Evolutionary conservation across 2,329 filamentous ascomycete species (phyloP).

Genomic region (Alternaria sp.): DNA sequence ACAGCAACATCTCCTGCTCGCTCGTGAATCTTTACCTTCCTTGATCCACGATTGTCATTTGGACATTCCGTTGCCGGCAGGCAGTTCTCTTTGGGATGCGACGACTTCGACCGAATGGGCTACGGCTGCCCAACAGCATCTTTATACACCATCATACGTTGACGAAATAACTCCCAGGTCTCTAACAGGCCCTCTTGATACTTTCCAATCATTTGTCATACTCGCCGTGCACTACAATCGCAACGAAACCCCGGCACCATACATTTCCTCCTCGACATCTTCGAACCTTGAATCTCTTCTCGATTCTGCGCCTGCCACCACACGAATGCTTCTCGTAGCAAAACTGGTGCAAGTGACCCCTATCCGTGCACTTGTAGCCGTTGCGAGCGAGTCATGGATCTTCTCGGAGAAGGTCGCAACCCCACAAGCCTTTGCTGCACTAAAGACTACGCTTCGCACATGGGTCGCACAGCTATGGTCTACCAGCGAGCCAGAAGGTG

Average conservation of each 20-base stretch:
- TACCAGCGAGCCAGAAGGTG: conserved; percentile 13
- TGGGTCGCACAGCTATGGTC: conserved; percentile 51
- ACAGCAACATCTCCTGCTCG: conserved; percentile 48
- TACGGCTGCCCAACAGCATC: conserved; percentile 28
- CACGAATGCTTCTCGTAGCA: conserved; percentile 45
- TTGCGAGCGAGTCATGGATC: conserved; percentile 57
- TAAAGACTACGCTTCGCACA: conserved; percentile 44
- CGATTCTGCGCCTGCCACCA: conserved; percentile 31
- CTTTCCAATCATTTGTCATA: conserved; percentile 51
- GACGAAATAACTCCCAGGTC: conserved; percentile 31
- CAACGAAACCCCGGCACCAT: conserved; percentile 28
- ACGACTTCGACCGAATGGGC: conserved; percentile 33
- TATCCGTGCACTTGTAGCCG: conserved; percentile 54
- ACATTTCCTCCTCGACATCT: conserved; percentile 19
- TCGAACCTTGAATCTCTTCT: conserved; percentile 38
- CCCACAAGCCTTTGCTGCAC: conserved; percentile 40
- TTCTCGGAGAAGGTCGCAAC: conserved; percentile 54
- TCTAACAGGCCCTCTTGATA: conserved; percentile 27
- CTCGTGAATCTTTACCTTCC: conserved; percentile 31
- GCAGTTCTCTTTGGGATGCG: conserved; percentile 52
- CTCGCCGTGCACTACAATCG: conserved; percentile 46
- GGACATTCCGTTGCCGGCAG: conserved; percentile 51
- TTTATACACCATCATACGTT: conserved; percentile 34
- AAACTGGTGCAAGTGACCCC: conserved; percentile 52
- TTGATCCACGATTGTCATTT: conserved; percentile 31